These are phyloP conservation scores for Hypoxylon sp. DNA, from an alignment of 2,329 filamentous ascomycete species.

Conservation along the genomic window DNA sequence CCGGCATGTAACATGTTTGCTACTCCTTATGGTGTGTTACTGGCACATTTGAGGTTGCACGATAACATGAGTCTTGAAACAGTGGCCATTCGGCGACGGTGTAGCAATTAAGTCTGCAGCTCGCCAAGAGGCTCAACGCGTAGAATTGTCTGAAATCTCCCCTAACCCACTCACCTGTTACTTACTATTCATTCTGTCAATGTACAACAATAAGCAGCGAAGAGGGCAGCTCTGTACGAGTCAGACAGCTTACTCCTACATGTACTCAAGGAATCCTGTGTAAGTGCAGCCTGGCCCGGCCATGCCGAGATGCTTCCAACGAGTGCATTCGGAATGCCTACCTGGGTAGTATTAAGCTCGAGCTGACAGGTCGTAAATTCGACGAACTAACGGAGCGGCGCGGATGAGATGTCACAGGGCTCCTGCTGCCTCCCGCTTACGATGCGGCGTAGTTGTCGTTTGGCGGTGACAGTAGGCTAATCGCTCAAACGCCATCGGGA, in stretches of 20 bases:
- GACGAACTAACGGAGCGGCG: conserved; percentile 31
- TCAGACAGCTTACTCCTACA: conserved; percentile 20
- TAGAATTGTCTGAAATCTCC: conserved; percentile 22
- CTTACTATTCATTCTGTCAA: conserved; percentile 10
- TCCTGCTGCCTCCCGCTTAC: conserved; percentile 40
- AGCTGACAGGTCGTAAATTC: conserved; percentile 34
- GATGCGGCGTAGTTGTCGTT: conserved; percentile 38
- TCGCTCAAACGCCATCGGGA: conserved; percentile 34
- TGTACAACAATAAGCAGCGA: conserved; percentile 1
- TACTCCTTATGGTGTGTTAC: conserved; percentile 38
- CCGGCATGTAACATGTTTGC: conserved; percentile 46
- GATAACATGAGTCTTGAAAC: conserved; percentile 41
- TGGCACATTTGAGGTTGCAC: conserved; percentile 29
- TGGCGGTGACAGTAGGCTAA: conserved; percentile 25
- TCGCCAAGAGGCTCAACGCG: conserved; percentile 35
- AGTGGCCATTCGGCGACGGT: conserved; percentile 21
- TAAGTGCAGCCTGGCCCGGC: conserved; percentile 15
- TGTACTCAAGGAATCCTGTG: conserved; percentile 8
- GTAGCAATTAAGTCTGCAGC: conserved; percentile 36
- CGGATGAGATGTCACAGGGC: conserved; percentile 30
- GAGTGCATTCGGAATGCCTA: conserved; percentile 16
- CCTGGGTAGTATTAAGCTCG: conserved; percentile 13
- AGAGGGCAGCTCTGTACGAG: conserved; percentile 14
- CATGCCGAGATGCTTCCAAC: conserved; percentile 19
- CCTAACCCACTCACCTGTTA: conserved; percentile 33